Evolutionary conservation across 2,329 filamentous ascomycete genomes (phyloP), one percentile per base, ranked within the genome.

Genomic region (Thermoascus crustaceus): DNA sequence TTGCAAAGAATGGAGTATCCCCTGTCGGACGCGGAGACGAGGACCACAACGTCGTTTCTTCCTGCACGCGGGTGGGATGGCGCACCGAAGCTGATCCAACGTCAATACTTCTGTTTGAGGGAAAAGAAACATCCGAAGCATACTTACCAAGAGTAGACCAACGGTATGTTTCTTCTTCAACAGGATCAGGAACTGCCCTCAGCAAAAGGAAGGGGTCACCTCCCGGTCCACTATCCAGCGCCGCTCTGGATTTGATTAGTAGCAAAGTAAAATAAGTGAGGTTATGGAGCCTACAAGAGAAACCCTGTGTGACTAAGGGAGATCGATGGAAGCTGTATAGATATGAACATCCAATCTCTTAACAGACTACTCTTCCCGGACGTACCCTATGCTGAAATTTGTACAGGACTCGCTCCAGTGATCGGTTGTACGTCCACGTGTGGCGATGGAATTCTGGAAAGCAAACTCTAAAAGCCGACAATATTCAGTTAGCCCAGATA

Each of bases 251-350:
- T 40, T 16, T 17, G 22, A 41, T 58, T 35, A 54, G 44, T 29
- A 23, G 18, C 32, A 23, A 3, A 8, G 16, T n/a, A 10, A 17
- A 24, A 22, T 32, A 17, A 24, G 24, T 24, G 8, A 3, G 5
- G 30, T 17, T 7, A 11, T 32, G 26, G 13, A 11, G 41, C 48
- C 42, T 45, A 61, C 58, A 62, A 34, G 7, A 62, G 37, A 30
- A 55, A 53, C 8, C 58, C 58, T 4, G 54, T 53, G 19, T 52
- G 52, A 21, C 58, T 60, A 14, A 63, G 37, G 3, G 58, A 59
- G 14, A 63, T 44, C 2, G 59, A 60, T 4, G 54, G 55, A 9
- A 63, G 34, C 60, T 63, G 37, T 14, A 14, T 3, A 10, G 31
- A 34, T 1, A 17, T 34, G 30, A 37, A 31, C 37, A 34, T 30